Percentiles rank a stretch among this genome's conserved stretches.
These are phyloP conservation scores for Bifiguratus adelaidae DNA, from an alignment of 192 early-diverging fungal genomes.

Conservation along the genomic window DNA sequence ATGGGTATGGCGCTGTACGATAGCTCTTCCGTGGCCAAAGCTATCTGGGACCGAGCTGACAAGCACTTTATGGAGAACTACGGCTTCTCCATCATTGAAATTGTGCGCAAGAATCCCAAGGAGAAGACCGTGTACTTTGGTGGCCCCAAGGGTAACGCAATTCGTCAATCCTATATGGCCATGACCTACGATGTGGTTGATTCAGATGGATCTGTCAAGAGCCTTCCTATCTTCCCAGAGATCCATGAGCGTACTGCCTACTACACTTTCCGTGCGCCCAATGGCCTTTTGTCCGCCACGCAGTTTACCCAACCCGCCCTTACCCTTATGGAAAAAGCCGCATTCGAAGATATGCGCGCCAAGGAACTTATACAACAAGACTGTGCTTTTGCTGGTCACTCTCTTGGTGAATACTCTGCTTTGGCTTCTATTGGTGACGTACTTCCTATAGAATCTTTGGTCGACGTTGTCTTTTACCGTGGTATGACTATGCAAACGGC, in stretches of 20 bases:
- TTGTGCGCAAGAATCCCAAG: conserved; percentile 81
- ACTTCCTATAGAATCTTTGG: conserved; percentile 68
- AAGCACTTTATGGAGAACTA: conserved; percentile 75
- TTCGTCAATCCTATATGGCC: conserved; percentile 73
- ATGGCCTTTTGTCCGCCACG: conserved; percentile 82
- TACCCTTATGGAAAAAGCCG: conserved; percentile 83
- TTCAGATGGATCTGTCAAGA: conserved; percentile 60
- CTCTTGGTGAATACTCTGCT: conserved; percentile 92
- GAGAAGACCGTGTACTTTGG: conserved; percentile 83
- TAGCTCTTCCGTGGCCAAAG: conserved; percentile 68
- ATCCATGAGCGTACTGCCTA: conserved; percentile 59
- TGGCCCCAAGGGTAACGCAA: conserved; percentile 68
- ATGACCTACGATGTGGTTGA: conserved; percentile 90
- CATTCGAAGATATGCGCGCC: conserved; percentile 81
- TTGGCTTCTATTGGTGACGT: conserved; percentile 83
- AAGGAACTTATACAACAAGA: conserved; percentile 79
- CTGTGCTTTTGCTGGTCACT: conserved; percentile 86
- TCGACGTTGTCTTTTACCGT: conserved; percentile 92
- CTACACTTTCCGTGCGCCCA: conserved; percentile 78
- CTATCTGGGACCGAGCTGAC: conserved; percentile 90
- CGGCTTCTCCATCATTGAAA: conserved; percentile 82
- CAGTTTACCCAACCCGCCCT: conserved; percentile 95
- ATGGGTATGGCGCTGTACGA: conserved; percentile 95
- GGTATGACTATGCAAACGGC: conserved; percentile 98
- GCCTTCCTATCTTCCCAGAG: conserved; percentile 77